Conservation (phyloP, 257 asterid species). For the Solanum ossicruentum region DNA sequence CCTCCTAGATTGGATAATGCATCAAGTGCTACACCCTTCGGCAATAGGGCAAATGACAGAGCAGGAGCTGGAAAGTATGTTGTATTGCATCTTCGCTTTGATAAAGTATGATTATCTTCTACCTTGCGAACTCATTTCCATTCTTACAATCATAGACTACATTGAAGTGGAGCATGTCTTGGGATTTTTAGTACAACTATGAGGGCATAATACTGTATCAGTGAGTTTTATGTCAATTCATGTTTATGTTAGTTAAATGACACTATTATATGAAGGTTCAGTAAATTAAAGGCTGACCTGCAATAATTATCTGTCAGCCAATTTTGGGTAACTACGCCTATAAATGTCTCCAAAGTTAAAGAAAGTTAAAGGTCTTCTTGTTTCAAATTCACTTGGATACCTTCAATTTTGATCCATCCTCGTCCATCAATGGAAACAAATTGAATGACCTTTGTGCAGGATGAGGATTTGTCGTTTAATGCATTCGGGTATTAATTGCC, state of each 20-base stretch:
- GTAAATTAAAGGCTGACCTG: neutral
- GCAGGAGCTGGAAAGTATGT: slow-evolving; percentile 28
- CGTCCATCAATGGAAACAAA: neutral
- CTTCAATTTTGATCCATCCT: neutral
- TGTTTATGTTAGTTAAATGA: neutral
- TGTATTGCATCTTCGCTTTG: slow-evolving; percentile 37
- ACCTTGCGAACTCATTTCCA: neutral
- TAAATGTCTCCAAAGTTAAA: neutral
- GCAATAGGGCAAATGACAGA: neutral
- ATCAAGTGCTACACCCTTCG: neutral
- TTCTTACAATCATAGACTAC: neutral
- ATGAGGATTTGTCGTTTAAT: neutral
- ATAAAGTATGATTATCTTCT: slow-evolving; percentile 20
- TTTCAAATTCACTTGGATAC: neutral
- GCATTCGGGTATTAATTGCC: neutral
- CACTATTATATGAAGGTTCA: neutral
- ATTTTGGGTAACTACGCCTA: neutral
- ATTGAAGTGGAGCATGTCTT: neutral
- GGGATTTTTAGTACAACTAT: neutral
- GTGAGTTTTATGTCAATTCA: neutral
- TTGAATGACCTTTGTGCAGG: neutral
- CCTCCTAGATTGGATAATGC: slow-evolving; percentile 3
- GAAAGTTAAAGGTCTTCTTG: neutral
- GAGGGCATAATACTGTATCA: neutral
- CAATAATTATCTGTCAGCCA: neutral